Conservation (phyloP, 805 yeast genomes). For the Saturnispora quitensis region DNA sequence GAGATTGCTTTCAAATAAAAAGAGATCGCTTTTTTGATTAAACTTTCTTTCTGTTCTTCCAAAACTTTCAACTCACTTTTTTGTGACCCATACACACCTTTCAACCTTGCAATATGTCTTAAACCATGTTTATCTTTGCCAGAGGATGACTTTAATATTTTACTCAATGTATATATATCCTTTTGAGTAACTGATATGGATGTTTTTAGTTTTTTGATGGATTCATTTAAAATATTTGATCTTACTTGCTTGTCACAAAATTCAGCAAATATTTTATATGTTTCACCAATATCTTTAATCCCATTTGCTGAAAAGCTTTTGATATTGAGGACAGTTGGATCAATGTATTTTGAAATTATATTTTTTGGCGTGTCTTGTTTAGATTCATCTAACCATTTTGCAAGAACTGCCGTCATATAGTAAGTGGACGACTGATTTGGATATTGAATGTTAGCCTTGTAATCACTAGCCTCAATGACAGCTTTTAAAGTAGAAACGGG, state of each 20-base stretch:
- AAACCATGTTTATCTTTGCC: slow-evolving; percentile 40
- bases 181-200: slow-evolving; percentile 27
- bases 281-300: slow-evolving; percentile 27
- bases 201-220: slow-evolving; percentile 31
- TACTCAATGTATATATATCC: slow-evolving; percentile 44
- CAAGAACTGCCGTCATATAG: slow-evolving; percentile 31
- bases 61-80: slow-evolving; percentile 34
- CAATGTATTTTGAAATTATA: slow-evolving; percentile 50
- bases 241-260: slow-evolving; percentile 64
- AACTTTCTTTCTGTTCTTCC: slow-evolving; percentile 28
- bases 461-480: slow-evolving; percentile 16
- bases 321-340: slow-evolving; percentile 30
- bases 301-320: slow-evolving; percentile 16
- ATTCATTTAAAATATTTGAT: slow-evolving; percentile 34
- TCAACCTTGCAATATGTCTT: slow-evolving; percentile 41
- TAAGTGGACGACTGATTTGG: background rate
- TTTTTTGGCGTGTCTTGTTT: slow-evolving; percentile 55
- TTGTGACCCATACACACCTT: slow-evolving; percentile 42
- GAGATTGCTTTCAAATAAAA: slow-evolving; percentile 52
- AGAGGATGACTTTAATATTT: slow-evolving; percentile 31
- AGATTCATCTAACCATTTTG: slow-evolving; percentile 65
- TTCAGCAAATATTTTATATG: slow-evolving; percentile 53
- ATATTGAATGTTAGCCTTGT: background rate
- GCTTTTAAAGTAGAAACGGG: slow-evolving; percentile 48
- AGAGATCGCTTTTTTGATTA: slow-evolving; percentile 42